Evolutionary conservation across 2,329 filamentous ascomycete species (phyloP).

Genomic region (Ascochyta koolunga): DNA sequence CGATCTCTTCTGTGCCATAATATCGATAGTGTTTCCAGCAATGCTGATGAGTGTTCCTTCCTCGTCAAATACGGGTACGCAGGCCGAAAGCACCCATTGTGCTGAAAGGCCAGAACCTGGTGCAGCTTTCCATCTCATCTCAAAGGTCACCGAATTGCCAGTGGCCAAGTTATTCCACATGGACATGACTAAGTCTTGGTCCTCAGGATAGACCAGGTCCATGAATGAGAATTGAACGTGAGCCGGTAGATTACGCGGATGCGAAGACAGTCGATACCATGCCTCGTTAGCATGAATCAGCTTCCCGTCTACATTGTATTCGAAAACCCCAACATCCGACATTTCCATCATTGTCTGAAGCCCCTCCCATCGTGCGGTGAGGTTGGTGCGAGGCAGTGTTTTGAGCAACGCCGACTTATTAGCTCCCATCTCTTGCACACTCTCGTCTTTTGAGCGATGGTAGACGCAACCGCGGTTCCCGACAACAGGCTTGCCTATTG

Average conservation of each 20-base stretch:
- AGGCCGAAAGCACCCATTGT: constrained; percentile 40
- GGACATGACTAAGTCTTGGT: constrained; percentile 33
- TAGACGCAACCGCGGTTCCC: constrained; percentile 1
- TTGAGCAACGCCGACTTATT: constrained; percentile 3
- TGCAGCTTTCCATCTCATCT: constrained; percentile 43
- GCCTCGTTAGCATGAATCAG: constrained; percentile 40
- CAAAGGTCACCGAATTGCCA: constrained; percentile 38
- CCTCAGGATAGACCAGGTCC: constrained; percentile 37
- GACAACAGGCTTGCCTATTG: background rate
- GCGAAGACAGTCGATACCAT: constrained; percentile 36
- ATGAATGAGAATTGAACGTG: constrained; percentile 39
- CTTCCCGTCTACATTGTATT: constrained; percentile 33
- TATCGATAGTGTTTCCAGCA: constrained; percentile 41
- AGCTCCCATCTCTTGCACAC: constrained; percentile 8
- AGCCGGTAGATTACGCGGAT: constrained; percentile 25
- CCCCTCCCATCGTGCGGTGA: constrained; percentile 33
- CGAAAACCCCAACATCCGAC: constrained; percentile 44
- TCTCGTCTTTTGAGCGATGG: constrained; percentile 16
- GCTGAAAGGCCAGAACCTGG: constrained; percentile 18
- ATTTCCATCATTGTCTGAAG: constrained; percentile 45
- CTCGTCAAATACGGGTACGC: constrained; percentile 39
- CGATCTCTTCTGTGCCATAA: constrained; percentile 40
- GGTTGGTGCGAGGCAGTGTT: constrained; percentile 19
- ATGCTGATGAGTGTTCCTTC: constrained; percentile 34
- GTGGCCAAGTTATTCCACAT: constrained; percentile 38